Base-by-base conservation (phyloP, 2,329 filamentous ascomycete genomes). In the Fusarium hainanense region DNA sequence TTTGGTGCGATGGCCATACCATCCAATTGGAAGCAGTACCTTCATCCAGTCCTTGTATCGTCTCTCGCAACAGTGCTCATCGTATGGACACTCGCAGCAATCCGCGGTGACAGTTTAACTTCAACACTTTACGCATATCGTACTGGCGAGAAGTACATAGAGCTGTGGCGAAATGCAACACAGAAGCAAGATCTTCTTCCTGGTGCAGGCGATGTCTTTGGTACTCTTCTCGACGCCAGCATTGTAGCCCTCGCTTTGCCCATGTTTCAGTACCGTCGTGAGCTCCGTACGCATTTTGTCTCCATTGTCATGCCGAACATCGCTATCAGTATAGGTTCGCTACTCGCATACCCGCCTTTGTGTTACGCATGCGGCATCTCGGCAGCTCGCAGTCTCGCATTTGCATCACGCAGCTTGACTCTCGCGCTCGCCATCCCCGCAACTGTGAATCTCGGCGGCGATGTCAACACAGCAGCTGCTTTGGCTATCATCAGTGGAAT, bases 401-500 rank as follows among this genome's bases (percentile, higher is more conserved):
- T 90, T 70, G 83, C 86, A 4, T 83, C 83, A 2, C 80, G 88
- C 28, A 88, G 85, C 67, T 72, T 90, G 63, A 89, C 88, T 3
- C 82, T 90, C 6, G 88, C 88, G 5, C 80, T 90, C n/a, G 88
- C 87, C 0, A 84, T 82, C 4, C 87, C 87, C 0, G 86, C 88
- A 0, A 83, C 85, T 3, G 78, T 79, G 48, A 89, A 89, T 68
- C 77, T 90, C 0, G 85, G 85, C 13, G 88, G 87, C 7, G 88
- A 90, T 68, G 54, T 81, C 13, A 86, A 86, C 62, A 85, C 87
- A 1, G 83, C 85, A 2, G 85, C 87, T 1, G 86, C 87, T 1
- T 72, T 90, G 47, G 86, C 85, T 8, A 87, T 90, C 46, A 83
- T 88, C 78, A 88, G 85, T 54, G 88, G 88, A 0, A 88, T 90